Conservation (phyloP, 1,139 yeast species). For the Zygoascus hellenicus region DNA sequence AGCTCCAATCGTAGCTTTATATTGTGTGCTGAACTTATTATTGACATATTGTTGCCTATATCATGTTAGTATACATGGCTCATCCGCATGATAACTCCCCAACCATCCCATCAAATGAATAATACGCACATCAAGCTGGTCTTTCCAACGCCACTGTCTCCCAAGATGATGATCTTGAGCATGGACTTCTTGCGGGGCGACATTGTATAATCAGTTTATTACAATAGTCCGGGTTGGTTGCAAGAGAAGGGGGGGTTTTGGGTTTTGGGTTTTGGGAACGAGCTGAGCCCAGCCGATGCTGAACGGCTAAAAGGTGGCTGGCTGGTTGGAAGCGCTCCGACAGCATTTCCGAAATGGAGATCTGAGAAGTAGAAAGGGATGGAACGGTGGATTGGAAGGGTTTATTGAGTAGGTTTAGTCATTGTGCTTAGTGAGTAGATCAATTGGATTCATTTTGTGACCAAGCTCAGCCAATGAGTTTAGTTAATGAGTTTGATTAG, state of each 20-base stretch:
- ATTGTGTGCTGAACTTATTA: constrained; percentile 90
- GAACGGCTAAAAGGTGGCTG: no score
- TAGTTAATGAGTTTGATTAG: no score
- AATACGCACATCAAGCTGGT: constrained; percentile 67
- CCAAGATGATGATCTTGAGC: constrained; percentile 87
- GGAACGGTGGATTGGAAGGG: no score
- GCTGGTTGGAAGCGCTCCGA: no score
- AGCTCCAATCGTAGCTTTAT: constrained; percentile 97
- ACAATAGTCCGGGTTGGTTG: background rate
- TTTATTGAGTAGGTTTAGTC: no score
- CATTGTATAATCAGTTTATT: constrained; percentile 36
- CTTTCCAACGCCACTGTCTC: constrained; percentile 97
- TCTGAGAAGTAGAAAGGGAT: no score
- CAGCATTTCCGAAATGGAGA: background rate
- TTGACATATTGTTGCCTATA: constrained; percentile 87
- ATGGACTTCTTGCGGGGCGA: constrained; percentile 82
- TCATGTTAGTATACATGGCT: constrained; percentile 1
- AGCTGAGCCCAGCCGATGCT: no score
- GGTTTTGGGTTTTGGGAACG: no score
- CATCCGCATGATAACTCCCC: background rate
- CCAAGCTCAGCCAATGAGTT: no score
- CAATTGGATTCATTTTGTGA: no score
- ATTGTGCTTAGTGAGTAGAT: no score
- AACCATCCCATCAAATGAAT: no score
- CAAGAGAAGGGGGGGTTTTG: background rate